Conservation (phyloP, 306 rosid genomes). For the Vachellia pachyceras region DNA sequence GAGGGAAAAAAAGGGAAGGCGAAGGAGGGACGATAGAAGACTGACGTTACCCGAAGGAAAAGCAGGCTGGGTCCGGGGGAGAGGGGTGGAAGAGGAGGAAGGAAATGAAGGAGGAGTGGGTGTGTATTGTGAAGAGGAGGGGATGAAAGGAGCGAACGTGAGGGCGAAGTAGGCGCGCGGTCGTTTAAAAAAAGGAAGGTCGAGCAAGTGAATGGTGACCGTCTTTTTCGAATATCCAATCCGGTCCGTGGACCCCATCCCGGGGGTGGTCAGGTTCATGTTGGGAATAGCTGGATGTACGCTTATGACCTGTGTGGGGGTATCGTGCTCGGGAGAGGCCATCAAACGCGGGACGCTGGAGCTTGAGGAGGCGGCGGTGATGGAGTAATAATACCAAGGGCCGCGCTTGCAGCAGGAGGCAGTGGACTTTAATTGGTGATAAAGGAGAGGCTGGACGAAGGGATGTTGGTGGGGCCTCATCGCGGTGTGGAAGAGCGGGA, state of each 20-base stretch:
- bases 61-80: not conserved
- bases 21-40: not conserved
- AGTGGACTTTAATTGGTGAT: too few relatives aligned
- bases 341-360: too few relatives aligned
- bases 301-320: too few relatives aligned
- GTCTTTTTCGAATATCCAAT: slow-evolving; percentile 52
- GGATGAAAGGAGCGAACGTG: slow-evolving; percentile 5
- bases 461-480: too few relatives aligned
- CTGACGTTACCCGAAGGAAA: slow-evolving; percentile 13
- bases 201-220: slow-evolving; percentile 62
- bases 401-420: too few relatives aligned
- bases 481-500: too few relatives aligned
- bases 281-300: slow-evolving; percentile 90
- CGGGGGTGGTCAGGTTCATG: slow-evolving; percentile 48
- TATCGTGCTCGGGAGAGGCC: too few relatives aligned
- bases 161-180: slow-evolving; percentile 53
- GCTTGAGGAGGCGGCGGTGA: too few relatives aligned
- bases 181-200: slow-evolving; percentile 62
- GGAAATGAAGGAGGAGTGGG: slow-evolving; percentile 5
- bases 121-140: not conserved
- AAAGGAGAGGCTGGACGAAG: too few relatives aligned
- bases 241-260: slow-evolving; percentile 29
- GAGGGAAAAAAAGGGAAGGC: not conserved
- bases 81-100: slow-evolving; percentile 3
- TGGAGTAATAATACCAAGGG: too few relatives aligned